Conservation (phyloP, 345 rosid species). For the Raphanus raphanistrum region DNA sequence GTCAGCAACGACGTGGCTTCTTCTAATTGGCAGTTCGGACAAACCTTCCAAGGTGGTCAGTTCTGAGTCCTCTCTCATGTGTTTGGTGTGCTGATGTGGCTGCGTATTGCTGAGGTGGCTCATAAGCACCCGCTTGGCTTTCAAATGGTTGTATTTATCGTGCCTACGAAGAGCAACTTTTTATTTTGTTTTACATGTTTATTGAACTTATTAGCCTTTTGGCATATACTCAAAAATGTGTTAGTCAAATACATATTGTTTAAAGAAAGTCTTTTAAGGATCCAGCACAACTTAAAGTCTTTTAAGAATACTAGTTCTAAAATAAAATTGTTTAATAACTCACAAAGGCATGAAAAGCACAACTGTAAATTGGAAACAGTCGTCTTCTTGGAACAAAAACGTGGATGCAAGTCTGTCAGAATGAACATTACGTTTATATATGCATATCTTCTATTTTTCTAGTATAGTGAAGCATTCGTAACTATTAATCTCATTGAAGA, state of each 20-base stretch:
- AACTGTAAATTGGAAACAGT: background rate
- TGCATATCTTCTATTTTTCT: background rate
- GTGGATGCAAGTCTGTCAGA: conserved; percentile 31
- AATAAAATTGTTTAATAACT: conserved; percentile 1
- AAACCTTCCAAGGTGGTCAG: conserved; percentile 70
- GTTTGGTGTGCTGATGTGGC: conserved; percentile 34
- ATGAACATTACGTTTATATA: background rate
- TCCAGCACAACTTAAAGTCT: conserved; percentile 10
- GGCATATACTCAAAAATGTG: background rate
- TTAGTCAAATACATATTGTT: background rate
- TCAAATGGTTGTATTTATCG: conserved; percentile 14
- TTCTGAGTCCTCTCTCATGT: conserved; percentile 34
- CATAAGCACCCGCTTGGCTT: conserved; percentile 65
- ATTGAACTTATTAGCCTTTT: conserved; percentile 11
- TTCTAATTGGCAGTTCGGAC: conserved; percentile 80
- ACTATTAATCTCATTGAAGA: background rate
- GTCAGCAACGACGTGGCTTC: conserved; percentile 62
- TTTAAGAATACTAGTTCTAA: background rate
- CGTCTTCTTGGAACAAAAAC: background rate
- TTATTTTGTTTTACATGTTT: background rate
- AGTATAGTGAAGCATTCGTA: background rate
- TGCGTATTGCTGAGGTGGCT: conserved; percentile 72
- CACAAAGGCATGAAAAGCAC: conserved; percentile 15
- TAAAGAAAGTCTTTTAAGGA: background rate
- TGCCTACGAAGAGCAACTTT: conserved; percentile 4